phyloP scores from a whole-genome alignment of 1,284 basidiomycete species.

The Crepidotus sp. region DNA sequence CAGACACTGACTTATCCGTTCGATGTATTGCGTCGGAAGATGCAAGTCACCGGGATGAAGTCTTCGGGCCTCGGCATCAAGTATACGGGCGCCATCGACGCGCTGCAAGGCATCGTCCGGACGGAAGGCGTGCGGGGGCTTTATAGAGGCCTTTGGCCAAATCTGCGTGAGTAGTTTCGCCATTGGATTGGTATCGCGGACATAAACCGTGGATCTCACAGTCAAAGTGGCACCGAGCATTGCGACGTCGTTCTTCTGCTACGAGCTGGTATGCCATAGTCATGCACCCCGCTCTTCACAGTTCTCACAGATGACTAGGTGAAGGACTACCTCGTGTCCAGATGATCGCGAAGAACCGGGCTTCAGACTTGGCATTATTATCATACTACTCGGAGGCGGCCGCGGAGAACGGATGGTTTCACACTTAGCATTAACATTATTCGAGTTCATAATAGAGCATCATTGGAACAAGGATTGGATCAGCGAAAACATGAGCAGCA shows the following conservation, averaged over 20 bases:
- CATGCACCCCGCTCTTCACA: slow-evolving; percentile 10
- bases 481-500: not conserved
- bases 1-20: slow-evolving; percentile 95
- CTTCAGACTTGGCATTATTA: slow-evolving; percentile 6
- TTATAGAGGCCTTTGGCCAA: slow-evolving; percentile 88
- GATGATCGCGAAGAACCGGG: not conserved
- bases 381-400: too few species aligned
- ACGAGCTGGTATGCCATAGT: slow-evolving; percentile 54
- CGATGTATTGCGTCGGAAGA: slow-evolving; percentile 88
- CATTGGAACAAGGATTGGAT: not conserved
- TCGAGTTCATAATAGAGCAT: not conserved
- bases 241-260: slow-evolving; percentile 77
- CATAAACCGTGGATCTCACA: slow-evolving; percentile 27
- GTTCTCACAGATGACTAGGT: slow-evolving; percentile 21
- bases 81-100: slow-evolving; percentile 76
- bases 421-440: not conserved
- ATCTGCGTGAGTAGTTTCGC: slow-evolving; percentile 56
- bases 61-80: slow-evolving; percentile 49
- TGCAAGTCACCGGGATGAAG: slow-evolving; percentile 90
- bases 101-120: slow-evolving; percentile 58
- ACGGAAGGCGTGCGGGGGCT: slow-evolving; percentile 70
- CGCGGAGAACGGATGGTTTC: too few species aligned
- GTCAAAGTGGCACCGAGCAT: slow-evolving; percentile 90
- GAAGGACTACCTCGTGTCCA: slow-evolving; percentile 24
- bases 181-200: slow-evolving; percentile 5